Base-by-base conservation (phyloP, 2,329 filamentous ascomycete genomes). In the Aureobasidium vineae region DNA sequence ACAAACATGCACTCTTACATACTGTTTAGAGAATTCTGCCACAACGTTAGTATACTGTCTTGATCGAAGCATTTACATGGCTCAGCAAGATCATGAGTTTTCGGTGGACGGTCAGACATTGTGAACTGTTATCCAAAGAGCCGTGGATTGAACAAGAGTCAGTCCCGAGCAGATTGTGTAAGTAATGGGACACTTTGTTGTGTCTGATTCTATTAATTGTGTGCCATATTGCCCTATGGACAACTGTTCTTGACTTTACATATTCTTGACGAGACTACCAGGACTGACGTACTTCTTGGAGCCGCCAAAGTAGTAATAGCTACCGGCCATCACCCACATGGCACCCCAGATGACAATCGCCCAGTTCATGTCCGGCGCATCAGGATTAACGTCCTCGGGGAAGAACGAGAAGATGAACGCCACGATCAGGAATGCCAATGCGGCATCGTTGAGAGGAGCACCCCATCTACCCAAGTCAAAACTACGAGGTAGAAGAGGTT, bases 331-430 rank as follows among this genome's bases (percentile, higher is more conserved):
- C 5, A 66, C 16, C 60, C 63, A 60, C 52, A 66, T 63, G 19
- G 54, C 68, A 11, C 57, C 66, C 60, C 76, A 76, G 16, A 76
- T 73, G 21, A 76, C 68, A 45, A 75, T 73, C 13, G 73, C 71
- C 70, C 72, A 77, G 54, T 77, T 76, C 69, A 75, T 72, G 49
- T 72, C 67, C 36, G 63, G 66, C 19, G 70, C 72, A 70, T 71
- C 74, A 11, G 66, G 66, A 8, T 50, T 53, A 10, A 70, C 38
- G 56, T 71, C 70, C 11, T 56, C 53, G 2, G 75, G 75, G 68
- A 75, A 76, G 71, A 76, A 76, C n/a, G 70, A 71, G 68, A 76
- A 75, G 52, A 75, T 66, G 59, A 77, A 76, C 28, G 70, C 71
- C 26, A 76, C 67, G 5, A 70, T 50, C 23, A 76, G 69, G 66